A percentile compares a stretch with the other conserved stretches of the same genome.
These are phyloP conservation scores for Piper longum DNA, from an alignment of 164 flowering plant species.

Conservation along the genomic window DNA sequence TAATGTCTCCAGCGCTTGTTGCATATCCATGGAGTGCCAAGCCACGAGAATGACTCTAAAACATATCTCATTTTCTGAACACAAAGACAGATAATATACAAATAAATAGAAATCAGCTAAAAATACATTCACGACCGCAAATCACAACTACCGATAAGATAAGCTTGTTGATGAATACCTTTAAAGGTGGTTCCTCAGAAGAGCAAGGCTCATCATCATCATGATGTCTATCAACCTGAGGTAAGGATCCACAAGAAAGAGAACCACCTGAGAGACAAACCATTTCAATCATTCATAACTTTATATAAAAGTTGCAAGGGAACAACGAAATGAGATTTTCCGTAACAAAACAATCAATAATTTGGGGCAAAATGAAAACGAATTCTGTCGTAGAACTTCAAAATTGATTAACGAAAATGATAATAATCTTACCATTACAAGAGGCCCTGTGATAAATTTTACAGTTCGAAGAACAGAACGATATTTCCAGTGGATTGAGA, in stretches of 20 bases:
- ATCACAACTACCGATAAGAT: not conserved
- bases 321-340: not conserved
- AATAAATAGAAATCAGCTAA: not conserved
- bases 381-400: not conserved
- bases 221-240: constrained; percentile 4
- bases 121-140: not conserved
- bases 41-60: constrained; percentile 39
- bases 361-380: not conserved
- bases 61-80: constrained; percentile 13
- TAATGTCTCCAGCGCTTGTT: constrained; percentile 56
- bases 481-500: no score
- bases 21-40: constrained; percentile 58
- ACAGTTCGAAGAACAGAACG: not conserved
- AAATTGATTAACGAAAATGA: not conserved
- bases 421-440: not conserved
- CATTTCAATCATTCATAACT: not conserved
- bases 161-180: constrained; percentile 18
- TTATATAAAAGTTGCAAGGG: not conserved
- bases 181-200: constrained; percentile 6
- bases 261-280: constrained; percentile 18
- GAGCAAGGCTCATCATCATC: constrained; percentile 12
- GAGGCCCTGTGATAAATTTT: not conserved
- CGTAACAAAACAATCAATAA: not conserved
- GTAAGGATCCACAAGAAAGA: constrained; percentile 8
- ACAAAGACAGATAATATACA: not conserved